These are phyloP conservation scores for Leccinum angustisporum DNA, from an alignment of 1,284 basidiomycete species.

Conservation along the genomic window DNA sequence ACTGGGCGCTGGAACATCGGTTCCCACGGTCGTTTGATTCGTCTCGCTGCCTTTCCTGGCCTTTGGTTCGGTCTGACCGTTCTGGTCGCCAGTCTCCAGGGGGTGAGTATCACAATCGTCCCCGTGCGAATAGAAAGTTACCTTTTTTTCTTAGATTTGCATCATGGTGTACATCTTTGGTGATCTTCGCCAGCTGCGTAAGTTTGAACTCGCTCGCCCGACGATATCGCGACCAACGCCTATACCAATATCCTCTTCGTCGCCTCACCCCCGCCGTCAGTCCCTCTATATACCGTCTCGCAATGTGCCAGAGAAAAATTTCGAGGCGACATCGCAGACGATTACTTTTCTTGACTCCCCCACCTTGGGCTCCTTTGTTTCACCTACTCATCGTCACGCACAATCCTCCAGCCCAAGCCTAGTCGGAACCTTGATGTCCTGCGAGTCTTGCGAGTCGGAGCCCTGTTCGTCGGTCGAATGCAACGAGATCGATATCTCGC, in stretches of 20 bases:
- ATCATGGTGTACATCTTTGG: constrained; percentile 78
- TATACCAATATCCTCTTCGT: constrained; percentile 13
- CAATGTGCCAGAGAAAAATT: constrained; percentile 6
- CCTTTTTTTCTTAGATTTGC: constrained; percentile 37
- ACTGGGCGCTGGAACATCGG: constrained; percentile 41
- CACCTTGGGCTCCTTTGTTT: constrained; percentile 4
- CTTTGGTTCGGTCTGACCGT: constrained; percentile 69
- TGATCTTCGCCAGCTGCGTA: constrained; percentile 75
- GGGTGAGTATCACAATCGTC: constrained; percentile 37
- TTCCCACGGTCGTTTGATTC: constrained; percentile 56
- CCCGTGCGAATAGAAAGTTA: constrained; percentile 1
- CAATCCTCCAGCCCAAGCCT: constrained; percentile 16
- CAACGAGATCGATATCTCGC: constrained; percentile 53
- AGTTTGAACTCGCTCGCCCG: constrained; percentile 70
- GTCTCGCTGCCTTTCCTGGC: constrained; percentile 62
- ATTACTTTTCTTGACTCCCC: constrained; percentile 14
- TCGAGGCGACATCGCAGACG: not conserved
- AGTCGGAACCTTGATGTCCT: not conserved
- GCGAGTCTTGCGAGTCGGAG: constrained; percentile 22
- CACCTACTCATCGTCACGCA: not conserved
- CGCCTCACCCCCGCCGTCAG: not conserved
- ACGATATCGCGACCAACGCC: constrained; percentile 49
- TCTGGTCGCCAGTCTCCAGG: constrained; percentile 62
- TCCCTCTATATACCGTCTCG: constrained; percentile 16
- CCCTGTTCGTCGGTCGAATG: constrained; percentile 19